Base-by-base conservation (phyloP, 257 asterid genomes). In the Penstemon newberryi region DNA sequence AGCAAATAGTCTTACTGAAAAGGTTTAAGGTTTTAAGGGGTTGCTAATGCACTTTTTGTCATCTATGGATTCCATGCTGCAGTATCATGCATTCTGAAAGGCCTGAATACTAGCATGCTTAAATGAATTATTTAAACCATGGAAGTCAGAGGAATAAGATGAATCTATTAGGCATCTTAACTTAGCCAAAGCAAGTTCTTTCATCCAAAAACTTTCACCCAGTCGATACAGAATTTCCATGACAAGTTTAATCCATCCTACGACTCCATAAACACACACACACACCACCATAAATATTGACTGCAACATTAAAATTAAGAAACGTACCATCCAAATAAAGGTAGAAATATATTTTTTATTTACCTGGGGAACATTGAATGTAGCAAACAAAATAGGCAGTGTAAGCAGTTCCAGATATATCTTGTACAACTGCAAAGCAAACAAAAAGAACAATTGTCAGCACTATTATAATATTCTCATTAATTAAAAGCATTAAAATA, bases 341-440 rank as follows among this genome's bases (percentile, higher is more conserved):
- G 58, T 33, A 40, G 13, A 70, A 46, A 67, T n/a, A 51, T 36
- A 40, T 38, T 49, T 25, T 62, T 47, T 70, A 51, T 66, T 69
- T 76, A 92, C 98, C 93, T 90, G 97, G 75, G 97, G 91, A 74
- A 89, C 63, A 72, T 69, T 79, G 78, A 87, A 82, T 40, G 95
- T 40, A 69, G 81, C 66, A 63, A 86, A 67, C 79, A 92, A 45
- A 58, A 92, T 72, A 33, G 93, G 93, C 57, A 92, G 72, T 8
- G 90, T 83, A 82, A 92, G 61, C 78, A 88, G 42, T 74, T 77
- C 83, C 89, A 92, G 78, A 83, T 83, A 92, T 39, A 38, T 63
- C 79, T 60, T 78, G 91, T 86, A 92, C 69, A 73, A 66, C 97
- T 92, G 84, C 49, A 73, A 71, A 60, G 61, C 53, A 70, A 67